Base-by-base conservation (phyloP, 2,329 filamentous ascomycete genomes). In the Emmonsiellopsis sp. region DNA sequence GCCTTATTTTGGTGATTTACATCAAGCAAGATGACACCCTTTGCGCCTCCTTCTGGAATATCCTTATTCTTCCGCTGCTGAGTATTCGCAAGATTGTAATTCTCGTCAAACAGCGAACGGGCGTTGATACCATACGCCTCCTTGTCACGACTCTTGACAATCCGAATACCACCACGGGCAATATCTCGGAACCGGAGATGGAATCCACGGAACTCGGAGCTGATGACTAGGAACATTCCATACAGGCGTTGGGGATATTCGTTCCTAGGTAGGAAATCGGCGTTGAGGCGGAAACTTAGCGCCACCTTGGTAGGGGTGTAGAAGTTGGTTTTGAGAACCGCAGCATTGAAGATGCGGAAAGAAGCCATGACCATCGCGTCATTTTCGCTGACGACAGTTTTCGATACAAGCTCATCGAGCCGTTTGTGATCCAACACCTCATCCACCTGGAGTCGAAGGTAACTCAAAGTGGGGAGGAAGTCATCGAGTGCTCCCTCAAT, bases 51-150 rank as follows among this genome's bases (percentile, higher is more conserved):
- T 75, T 98, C 93, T 2, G 93, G 93, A 51, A 98, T 98, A 65
- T 98, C 93, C 78, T 98, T 98, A 80, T 98, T 98, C 82, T 98
- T 98, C 67, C 93, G 89, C 75, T 98, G 93, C 73, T 98, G 93
- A 0, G 93, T 98, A 73, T 94, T 97, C 60, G 93, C 92, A 57
- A 98, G 81, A 59, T 93, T 94, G 74, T 98, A 98, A 74, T 98
- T 98, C 76, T 98, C 93, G 63, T 98, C 93, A 64, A 98, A 98
- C 58, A 98, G 80, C 54, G 90, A 95, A 55, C 93, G 86, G 38
- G 91, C 91, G 68, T 98, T 98, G 78, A 97, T 97, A 57, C 86
- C 82, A 68, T 96, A 98, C 2, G 91, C 89, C 71, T 98, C 93
- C 70, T 90, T 89, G 73, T 91, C 96, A 63, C 93, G 84, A 54